Evolutionary conservation across 192 early-diverging fungal genomes (phyloP).

Genomic region (Ambispora gerdemannii): DNA sequence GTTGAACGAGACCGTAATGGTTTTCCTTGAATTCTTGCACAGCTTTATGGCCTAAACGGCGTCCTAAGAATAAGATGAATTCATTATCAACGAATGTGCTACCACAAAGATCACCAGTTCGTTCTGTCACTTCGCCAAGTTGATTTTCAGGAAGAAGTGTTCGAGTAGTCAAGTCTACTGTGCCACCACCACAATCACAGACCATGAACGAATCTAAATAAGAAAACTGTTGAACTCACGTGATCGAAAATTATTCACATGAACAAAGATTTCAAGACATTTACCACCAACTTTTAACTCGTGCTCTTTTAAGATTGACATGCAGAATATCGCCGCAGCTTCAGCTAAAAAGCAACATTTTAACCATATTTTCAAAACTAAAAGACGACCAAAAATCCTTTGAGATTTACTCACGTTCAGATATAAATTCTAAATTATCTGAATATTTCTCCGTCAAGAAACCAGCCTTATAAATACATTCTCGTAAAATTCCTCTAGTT

Average conservation of each 20-base stretch:
- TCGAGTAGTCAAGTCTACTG: constrained; percentile 50
- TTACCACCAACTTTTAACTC: background rate
- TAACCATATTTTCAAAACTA: background rate
- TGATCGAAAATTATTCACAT: background rate
- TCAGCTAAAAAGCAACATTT: background rate
- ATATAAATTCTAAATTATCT: background rate
- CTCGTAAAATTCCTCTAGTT: constrained; percentile 51
- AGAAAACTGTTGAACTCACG: background rate
- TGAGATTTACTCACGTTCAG: background rate
- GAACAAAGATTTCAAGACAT: background rate
- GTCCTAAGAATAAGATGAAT: constrained; percentile 42
- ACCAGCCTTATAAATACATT: constrained; percentile 47
- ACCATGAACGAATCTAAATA: constrained; percentile 48
- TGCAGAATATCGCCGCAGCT: constrained; percentile 1
- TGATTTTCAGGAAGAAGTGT: constrained; percentile 35
- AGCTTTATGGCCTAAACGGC: constrained; percentile 40
- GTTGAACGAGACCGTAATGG: background rate
- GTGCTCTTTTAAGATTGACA: background rate
- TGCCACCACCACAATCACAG: constrained; percentile 57
- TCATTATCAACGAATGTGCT: constrained; percentile 45
- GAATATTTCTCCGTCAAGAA: constrained; percentile 34
- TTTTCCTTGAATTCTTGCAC: constrained; percentile 24
- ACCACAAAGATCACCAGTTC: constrained; percentile 50
- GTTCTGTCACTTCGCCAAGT: constrained; percentile 49
- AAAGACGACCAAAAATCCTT: background rate